These are phyloP conservation scores for Backusella psychrophila DNA, from an alignment of 192 early-diverging fungal species.

Conservation along the genomic window DNA sequence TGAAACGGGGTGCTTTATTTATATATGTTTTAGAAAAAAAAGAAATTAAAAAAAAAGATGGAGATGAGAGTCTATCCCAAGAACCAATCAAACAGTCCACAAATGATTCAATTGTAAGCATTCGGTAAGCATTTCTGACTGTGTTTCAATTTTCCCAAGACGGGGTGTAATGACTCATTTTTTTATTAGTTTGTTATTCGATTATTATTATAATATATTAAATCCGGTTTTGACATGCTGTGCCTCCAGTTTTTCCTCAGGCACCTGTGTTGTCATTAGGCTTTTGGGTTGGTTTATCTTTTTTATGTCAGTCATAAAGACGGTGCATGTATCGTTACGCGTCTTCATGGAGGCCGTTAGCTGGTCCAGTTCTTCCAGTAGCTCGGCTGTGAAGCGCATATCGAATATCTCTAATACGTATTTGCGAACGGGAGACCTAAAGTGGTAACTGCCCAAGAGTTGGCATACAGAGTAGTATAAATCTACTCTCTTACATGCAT, in stretches of 20 bases:
- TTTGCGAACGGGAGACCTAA: conserved; percentile 65
- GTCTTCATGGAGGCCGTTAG: not conserved
- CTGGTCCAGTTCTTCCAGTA: conserved; percentile 42
- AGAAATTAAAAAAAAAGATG: not conserved
- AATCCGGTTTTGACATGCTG: conserved; percentile 14
- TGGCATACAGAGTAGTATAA: conserved; percentile 63
- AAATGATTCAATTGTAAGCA: conserved; percentile 7
- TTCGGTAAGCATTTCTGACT: not conserved
- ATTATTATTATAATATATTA: conserved; percentile 3
- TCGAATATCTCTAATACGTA: conserved; percentile 81
- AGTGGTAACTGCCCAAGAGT: conserved; percentile 67
- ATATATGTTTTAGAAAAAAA: not conserved
- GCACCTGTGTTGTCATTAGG: not conserved
- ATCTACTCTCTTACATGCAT: conserved; percentile 49
- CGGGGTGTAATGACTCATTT: conserved; percentile 2
- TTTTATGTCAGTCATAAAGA: conserved; percentile 7
- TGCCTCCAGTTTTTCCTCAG: conserved; percentile 12
- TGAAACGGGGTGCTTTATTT: not conserved
- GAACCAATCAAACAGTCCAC: not conserved
- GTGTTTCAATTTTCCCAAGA: not conserved
- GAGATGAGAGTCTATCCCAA: not conserved
- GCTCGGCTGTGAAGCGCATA: conserved; percentile 49
- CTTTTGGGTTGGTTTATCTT: not conserved
- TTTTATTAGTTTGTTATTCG: not conserved
- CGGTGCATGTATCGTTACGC: not conserved